Percentiles rank a stretch among this genome's conserved stretches.
These are phyloP conservation scores for Domatiomyces catenatus DNA, from an alignment of 2,329 filamentous ascomycete species.

Conservation along the genomic window DNA sequence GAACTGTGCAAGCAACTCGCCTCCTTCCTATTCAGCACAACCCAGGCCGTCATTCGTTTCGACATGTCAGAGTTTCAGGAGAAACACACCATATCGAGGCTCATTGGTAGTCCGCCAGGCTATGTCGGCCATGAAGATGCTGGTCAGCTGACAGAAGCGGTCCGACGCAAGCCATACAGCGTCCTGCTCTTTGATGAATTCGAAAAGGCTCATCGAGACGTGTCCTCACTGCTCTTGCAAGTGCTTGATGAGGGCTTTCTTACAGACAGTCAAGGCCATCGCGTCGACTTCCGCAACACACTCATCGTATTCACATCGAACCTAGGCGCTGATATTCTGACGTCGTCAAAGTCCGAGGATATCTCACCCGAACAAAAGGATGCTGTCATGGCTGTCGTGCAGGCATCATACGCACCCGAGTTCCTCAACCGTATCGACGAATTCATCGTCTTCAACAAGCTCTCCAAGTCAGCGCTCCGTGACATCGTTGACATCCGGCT, in stretches of 20 bases:
- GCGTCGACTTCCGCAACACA: slow-evolving; percentile 91
- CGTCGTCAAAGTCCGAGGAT: slow-evolving; percentile 43
- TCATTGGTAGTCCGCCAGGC: slow-evolving; percentile 84
- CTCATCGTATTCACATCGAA: slow-evolving; percentile 95
- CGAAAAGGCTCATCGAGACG: slow-evolving; percentile 92
- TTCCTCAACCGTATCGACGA: slow-evolving; percentile 95
- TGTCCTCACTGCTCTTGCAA: slow-evolving; percentile 78
- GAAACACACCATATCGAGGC: slow-evolving; percentile 82
- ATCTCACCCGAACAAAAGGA: slow-evolving; percentile 59
- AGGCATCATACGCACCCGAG: slow-evolving; percentile 62
- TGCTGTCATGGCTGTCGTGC: slow-evolving; percentile 79
- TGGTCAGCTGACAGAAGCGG: slow-evolving; percentile 87
- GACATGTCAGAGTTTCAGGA: slow-evolving; percentile 98
- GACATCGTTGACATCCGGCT: slow-evolving; percentile 92
- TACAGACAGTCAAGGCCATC: slow-evolving; percentile 88
- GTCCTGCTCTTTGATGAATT: slow-evolving; percentile 94
- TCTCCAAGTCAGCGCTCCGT: slow-evolving; percentile 60
- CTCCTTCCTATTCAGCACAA: slow-evolving; percentile 80
- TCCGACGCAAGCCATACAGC: slow-evolving; percentile 86
- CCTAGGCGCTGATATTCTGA: slow-evolving; percentile 78
- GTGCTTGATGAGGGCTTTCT: slow-evolving; percentile 93
- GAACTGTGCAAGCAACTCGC: slow-evolving; percentile 95
- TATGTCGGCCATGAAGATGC: slow-evolving; percentile 97
- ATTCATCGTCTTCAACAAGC: slow-evolving; percentile 87
- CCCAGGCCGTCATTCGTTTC: slow-evolving; percentile 79